Evolutionary conservation across 2,329 filamentous ascomycete genomes (phyloP).

Genomic region (Beauveria asiatica): DNA sequence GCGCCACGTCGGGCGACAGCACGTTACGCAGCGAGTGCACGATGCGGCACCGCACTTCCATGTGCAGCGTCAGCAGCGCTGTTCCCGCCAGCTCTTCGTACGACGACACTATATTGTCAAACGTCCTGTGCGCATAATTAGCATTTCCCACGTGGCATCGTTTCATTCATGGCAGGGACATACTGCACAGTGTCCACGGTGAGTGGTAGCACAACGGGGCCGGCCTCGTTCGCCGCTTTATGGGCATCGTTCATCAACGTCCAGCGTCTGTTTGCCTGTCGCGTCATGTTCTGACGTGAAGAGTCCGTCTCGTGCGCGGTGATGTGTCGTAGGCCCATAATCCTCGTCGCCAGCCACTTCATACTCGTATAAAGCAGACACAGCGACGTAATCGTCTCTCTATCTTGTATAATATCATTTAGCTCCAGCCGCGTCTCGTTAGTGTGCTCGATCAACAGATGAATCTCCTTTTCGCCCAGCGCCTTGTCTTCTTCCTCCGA

Average conservation of each 20-base stretch:
- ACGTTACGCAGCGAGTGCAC: conserved; percentile 65
- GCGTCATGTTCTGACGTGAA: conserved; percentile 43
- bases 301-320: conserved; percentile 64
- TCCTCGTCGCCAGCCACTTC: conserved; percentile 89
- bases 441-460: conserved; percentile 46
- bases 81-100: conserved; percentile 74
- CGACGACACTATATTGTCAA: conserved; percentile 77
- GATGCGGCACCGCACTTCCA: conserved; percentile 80
- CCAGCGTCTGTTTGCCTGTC: conserved; percentile 66
- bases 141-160: background rate
- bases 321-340: conserved; percentile 73
- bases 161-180: conserved; percentile 25
- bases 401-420: conserved; percentile 81
- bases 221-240: conserved; percentile 50
- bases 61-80: conserved; percentile 75
- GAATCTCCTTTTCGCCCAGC: conserved; percentile 56
- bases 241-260: conserved; percentile 63
- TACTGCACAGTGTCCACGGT: conserved; percentile 76
- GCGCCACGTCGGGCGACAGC: conserved; percentile 50
- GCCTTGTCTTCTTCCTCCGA: conserved; percentile 39
- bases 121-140: conserved; percentile 46
- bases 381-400: conserved; percentile 74
- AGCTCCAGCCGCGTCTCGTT: conserved; percentile 57
- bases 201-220: conserved; percentile 74
- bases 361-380: conserved; percentile 93